Percentiles rank a stretch among this genome's conserved stretches.
phyloP scores from a whole-genome alignment of 768 basidiomycete species.

The Kwoniella sp. region DNA sequence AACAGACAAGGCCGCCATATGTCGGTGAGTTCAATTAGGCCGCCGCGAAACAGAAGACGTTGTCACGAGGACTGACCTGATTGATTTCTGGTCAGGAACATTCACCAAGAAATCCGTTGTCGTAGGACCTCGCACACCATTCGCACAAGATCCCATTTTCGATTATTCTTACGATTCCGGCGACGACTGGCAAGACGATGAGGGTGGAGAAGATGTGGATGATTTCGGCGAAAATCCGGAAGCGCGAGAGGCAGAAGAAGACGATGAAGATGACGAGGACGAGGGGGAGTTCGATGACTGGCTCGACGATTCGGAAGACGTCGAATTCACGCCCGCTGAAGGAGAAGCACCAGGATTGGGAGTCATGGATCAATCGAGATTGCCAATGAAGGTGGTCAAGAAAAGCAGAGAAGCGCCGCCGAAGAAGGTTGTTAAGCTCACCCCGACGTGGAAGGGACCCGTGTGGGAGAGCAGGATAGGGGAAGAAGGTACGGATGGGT shows the following conservation, averaged over 20 bases:
- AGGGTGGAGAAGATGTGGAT: slow-evolving; percentile 62
- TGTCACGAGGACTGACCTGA: too few relatives aligned
- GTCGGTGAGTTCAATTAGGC: slow-evolving; percentile 62
- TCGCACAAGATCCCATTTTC: slow-evolving; percentile 73
- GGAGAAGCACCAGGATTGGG: slow-evolving; percentile 15
- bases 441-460: slow-evolving; percentile 81
- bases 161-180: slow-evolving; percentile 95
- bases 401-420: slow-evolving; percentile 37
- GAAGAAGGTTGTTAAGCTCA: slow-evolving; percentile 75
- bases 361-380: slow-evolving; percentile 19
- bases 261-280: slow-evolving; percentile 62
- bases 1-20: slow-evolving; percentile 87
- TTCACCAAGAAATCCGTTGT: slow-evolving; percentile 80
- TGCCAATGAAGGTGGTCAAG: slow-evolving; percentile 44
- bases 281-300: slow-evolving; percentile 79
- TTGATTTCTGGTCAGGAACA: slow-evolving; percentile 64
- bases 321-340: slow-evolving; percentile 54
- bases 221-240: slow-evolving; percentile 67
- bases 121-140: slow-evolving; percentile 81
- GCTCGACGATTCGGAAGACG: slow-evolving; percentile 75
- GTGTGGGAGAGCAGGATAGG: slow-evolving; percentile 75
- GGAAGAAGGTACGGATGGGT: slow-evolving; percentile 68
- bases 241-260: slow-evolving; percentile 46
- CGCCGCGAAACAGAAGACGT: too few relatives aligned
- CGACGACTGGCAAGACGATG: slow-evolving; percentile 93